phyloP scores from a whole-genome alignment of 2,329 filamentous ascomycete genomes.

The Talaromyces albobiverticillius region DNA sequence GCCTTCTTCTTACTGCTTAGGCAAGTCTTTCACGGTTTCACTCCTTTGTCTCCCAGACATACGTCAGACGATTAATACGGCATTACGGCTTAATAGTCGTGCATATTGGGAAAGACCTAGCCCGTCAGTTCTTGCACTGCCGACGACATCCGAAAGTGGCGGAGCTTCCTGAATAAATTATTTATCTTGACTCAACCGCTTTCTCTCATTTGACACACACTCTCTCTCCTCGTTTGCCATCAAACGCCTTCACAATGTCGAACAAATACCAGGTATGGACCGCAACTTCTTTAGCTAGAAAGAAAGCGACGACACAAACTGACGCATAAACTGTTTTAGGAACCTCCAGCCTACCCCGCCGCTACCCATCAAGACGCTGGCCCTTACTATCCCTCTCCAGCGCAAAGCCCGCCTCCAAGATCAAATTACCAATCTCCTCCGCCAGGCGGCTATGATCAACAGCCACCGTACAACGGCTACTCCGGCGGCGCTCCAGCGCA shows the following conservation, averaged over 20 bases:
- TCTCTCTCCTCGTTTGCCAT: background rate
- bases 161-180: background rate
- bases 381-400: slow-evolving; percentile 20
- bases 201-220: too few relatives aligned
- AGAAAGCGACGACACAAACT: background rate
- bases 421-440: slow-evolving; percentile 22
- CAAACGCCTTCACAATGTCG: background rate
- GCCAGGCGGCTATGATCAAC: slow-evolving; percentile 34
- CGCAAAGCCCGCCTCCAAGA: slow-evolving; percentile 17
- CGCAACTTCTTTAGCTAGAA: background rate
- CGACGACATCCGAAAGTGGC: background rate
- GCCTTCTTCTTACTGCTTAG: too few relatives aligned
- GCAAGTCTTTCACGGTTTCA: too few relatives aligned
- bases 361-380: slow-evolving; percentile 32
- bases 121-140: background rate
- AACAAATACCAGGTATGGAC: background rate
- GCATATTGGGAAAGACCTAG: background rate
- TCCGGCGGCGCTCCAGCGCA: slow-evolving; percentile 27
- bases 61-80: too few relatives aligned
- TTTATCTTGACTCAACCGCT: background rate
- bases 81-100: background rate
- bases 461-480: slow-evolving; percentile 20
- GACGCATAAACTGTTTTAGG: background rate
- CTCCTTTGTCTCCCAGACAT: too few relatives aligned
- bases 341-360: slow-evolving; percentile 36